These are phyloP conservation scores for Euptelea pleiosperma DNA, from an alignment of 164 flowering plant species.

Conservation along the genomic window DNA sequence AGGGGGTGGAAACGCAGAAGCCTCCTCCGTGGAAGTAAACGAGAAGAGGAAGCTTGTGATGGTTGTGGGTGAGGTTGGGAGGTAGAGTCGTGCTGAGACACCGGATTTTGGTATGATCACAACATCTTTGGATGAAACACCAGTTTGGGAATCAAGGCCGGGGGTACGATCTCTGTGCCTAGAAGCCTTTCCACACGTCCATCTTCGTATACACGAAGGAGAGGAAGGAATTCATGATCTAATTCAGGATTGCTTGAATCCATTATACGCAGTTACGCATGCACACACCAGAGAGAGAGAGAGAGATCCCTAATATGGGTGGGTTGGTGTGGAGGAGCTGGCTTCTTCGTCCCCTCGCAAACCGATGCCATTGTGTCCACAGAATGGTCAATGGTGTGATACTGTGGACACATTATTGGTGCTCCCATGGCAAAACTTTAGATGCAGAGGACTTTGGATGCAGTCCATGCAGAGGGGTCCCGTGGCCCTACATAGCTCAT, in stretches of 20 bases:
- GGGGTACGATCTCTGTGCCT: constrained; percentile 20
- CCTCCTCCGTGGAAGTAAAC: constrained; percentile 46
- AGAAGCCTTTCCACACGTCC: constrained; percentile 23
- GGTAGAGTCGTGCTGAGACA: constrained; percentile 33
- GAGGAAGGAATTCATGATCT: constrained; percentile 18
- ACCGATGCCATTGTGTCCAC: too few relatives aligned
- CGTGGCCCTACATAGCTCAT: too few relatives aligned
- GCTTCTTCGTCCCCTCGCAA: too few relatives aligned
- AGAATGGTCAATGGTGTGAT: too few relatives aligned
- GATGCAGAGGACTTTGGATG: too few relatives aligned
- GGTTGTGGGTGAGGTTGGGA: constrained; percentile 20
- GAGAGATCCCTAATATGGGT: too few relatives aligned
- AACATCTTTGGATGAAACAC: constrained; percentile 34
- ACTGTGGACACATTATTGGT: too few relatives aligned
- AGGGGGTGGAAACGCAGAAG: constrained; percentile 26
- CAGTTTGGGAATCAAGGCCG: constrained; percentile 20
- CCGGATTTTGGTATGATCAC: constrained; percentile 14
- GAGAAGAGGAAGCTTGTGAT: constrained; percentile 28
- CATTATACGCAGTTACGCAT: too few relatives aligned
- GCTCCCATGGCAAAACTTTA: too few relatives aligned
- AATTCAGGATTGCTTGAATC: constrained; percentile 17
- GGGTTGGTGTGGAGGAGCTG: too few relatives aligned
- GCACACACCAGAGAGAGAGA: neutral
- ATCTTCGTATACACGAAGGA: constrained; percentile 27
- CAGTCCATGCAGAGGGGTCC: too few relatives aligned